Evolutionary conservation across 2,329 filamentous ascomycete species (phyloP).

Genomic region (Epichloe gansuensis): DNA sequence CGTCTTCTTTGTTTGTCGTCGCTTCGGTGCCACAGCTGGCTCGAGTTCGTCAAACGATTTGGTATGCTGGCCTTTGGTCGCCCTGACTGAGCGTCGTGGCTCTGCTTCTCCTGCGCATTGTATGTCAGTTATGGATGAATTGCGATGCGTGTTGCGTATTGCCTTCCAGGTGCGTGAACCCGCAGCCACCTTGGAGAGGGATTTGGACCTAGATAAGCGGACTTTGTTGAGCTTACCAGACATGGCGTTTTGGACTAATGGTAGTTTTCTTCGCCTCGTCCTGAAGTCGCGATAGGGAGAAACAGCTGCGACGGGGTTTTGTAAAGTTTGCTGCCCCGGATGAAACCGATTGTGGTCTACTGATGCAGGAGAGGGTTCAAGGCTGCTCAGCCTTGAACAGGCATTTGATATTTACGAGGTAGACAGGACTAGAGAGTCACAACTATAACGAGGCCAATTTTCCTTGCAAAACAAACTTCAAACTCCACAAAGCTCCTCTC

Average conservation of each 20-base stretch:
- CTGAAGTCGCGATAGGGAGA: background rate
- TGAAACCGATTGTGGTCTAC: constrained; percentile 12
- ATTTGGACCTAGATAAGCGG: background rate
- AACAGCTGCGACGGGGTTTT: background rate
- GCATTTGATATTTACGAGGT: constrained; percentile 21
- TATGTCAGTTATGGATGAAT: constrained; percentile 8
- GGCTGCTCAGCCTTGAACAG: constrained; percentile 13
- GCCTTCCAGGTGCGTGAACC: background rate
- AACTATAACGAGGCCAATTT: constrained; percentile 18
- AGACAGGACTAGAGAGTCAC: constrained; percentile 20
- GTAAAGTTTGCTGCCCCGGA: constrained; percentile 7
- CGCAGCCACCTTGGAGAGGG: background rate
- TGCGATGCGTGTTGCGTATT: background rate
- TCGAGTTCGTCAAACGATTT: constrained; percentile 75
- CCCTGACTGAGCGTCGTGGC: constrained; percentile 84
- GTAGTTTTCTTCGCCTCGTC: background rate
- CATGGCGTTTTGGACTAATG: constrained; percentile 12
- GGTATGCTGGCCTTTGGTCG: constrained; percentile 90
- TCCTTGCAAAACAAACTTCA: background rate
- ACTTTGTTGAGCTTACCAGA: constrained; percentile 21
- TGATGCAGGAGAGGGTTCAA: constrained; percentile 15
- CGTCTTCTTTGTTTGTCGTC: constrained; percentile 33
- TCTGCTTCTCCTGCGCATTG: constrained; percentile 42
- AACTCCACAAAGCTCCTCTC: background rate
- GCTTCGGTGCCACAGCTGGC: constrained; percentile 39